Conservation (phyloP, 1,284 basidiomycete genomes). For the Trichosporon sp. region DNA sequence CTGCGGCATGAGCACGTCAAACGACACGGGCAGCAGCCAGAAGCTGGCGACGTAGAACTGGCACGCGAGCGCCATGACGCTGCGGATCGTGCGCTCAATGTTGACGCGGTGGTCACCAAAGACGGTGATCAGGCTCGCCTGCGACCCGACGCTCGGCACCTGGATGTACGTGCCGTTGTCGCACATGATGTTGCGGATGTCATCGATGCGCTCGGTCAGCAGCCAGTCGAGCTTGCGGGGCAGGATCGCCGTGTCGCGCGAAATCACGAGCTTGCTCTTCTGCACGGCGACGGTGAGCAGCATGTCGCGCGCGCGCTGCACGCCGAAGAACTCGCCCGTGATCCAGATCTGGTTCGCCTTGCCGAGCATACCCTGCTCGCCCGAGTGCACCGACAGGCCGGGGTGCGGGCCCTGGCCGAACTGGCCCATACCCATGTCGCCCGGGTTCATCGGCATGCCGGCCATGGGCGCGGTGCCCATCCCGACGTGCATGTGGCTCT, state of each 20-base stretch:
- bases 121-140: conserved; percentile 83
- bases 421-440: conserved; percentile 33
- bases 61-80: conserved; percentile 92
- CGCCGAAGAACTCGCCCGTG: conserved; percentile 95
- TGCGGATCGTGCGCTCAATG: conserved; percentile 89
- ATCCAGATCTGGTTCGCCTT: conserved; percentile 79
- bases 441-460: conserved; percentile 20
- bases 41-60: conserved; percentile 94
- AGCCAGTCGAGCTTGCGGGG: conserved; percentile 98
- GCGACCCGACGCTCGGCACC: conserved; percentile 69
- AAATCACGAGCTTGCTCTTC: conserved; percentile 89
- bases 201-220: conserved; percentile 85
- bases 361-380: conserved; percentile 53
- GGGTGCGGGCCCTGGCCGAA: conserved; percentile 38
- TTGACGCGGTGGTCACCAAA: conserved; percentile 92
- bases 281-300: conserved; percentile 76
- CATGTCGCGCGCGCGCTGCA: conserved; percentile 93
- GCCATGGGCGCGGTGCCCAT: conserved; percentile 37
- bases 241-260: conserved; percentile 85
- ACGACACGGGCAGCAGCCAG: conserved; percentile 90
- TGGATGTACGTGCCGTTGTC: conserved; percentile 96
- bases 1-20: conserved; percentile 81
- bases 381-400: conserved; percentile 41
- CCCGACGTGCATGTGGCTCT: conserved; percentile 40
- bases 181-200: conserved; percentile 84